These are phyloP conservation scores for Seiridium unicorne DNA, from an alignment of 2,329 filamentous ascomycete species.

Conservation along the genomic window DNA sequence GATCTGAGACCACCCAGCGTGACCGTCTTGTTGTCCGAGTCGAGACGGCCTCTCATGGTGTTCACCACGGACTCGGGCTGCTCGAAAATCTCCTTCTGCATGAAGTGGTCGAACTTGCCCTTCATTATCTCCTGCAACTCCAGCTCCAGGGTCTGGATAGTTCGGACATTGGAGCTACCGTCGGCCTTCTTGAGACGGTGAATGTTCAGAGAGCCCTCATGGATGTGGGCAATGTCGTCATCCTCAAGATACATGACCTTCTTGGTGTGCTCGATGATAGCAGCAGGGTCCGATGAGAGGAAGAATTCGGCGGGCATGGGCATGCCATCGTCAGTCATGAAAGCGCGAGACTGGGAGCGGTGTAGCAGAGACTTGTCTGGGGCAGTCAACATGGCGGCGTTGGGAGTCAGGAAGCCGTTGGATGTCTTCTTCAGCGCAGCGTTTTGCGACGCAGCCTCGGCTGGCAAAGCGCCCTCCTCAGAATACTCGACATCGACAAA, in stretches of 20 bases:
- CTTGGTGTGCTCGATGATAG: slow-evolving; percentile 99
- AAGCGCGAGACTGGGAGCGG: slow-evolving; percentile 96
- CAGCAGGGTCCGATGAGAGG: slow-evolving; percentile 96
- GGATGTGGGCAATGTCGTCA: slow-evolving; percentile 98
- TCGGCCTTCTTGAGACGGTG: slow-evolving; percentile 97
- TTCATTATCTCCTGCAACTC: slow-evolving; percentile 99
- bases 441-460: slow-evolving; percentile 94
- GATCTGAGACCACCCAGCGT: slow-evolving; percentile 94
- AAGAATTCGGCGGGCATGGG: slow-evolving; percentile 99
- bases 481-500: slow-evolving; percentile 98
- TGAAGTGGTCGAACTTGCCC: slow-evolving; percentile 99
- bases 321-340: slow-evolving; percentile 97
- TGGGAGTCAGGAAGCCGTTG: slow-evolving; percentile 64
- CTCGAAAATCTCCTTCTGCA: slow-evolving; percentile 99
- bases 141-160: slow-evolving; percentile 97
- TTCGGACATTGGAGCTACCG: slow-evolving; percentile 93
- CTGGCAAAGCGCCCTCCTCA: slow-evolving; percentile 81
- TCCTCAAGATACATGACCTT: slow-evolving; percentile 99
- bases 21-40: slow-evolving; percentile 89
- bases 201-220: slow-evolving; percentile 98
- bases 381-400: slow-evolving; percentile 70
- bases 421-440: slow-evolving; percentile 90
- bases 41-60: slow-evolving; percentile 98
- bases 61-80: slow-evolving; percentile 99
- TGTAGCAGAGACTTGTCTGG: slow-evolving; percentile 98